Conservation (phyloP, 1,139 yeast genomes). For the Hyphopichia khmerensis region DNA sequence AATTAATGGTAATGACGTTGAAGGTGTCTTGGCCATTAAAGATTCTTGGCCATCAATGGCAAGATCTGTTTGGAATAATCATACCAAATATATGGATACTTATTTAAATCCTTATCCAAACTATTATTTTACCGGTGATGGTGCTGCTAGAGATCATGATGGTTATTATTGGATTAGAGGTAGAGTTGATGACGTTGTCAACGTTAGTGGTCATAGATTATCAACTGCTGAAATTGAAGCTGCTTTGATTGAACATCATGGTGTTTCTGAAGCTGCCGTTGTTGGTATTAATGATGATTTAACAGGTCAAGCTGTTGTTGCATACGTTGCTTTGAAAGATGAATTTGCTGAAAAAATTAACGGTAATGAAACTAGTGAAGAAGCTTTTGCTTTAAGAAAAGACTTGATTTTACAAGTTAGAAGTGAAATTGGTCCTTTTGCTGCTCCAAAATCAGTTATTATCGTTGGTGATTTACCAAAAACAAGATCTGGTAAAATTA, state of each 20-base stretch:
- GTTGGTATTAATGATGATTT: conserved; percentile 93
- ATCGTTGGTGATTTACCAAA: conserved; percentile 91
- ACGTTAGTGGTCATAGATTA: conserved; percentile 95
- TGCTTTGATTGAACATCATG: conserved; percentile 74
- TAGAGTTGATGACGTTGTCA: conserved; percentile 97
- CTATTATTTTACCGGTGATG: conserved; percentile 96
- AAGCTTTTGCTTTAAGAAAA: conserved; percentile 65
- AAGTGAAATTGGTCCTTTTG: conserved; percentile 95
- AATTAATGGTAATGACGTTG: conserved; percentile 84
- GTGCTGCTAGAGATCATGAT: conserved; percentile 96
- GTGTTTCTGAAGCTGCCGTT: conserved; percentile 91
- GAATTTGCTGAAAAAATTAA: conserved; percentile 39
- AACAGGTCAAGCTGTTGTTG: conserved; percentile 97
- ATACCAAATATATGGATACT: conserved; percentile 86
- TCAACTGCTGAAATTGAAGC: conserved; percentile 98
- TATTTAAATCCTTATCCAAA: conserved; percentile 96
- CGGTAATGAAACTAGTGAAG: conserved; percentile 49
- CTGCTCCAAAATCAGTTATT: conserved; percentile 91
- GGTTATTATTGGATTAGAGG: conserved; percentile 99
- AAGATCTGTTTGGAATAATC: conserved; percentile 91
- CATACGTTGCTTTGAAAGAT: conserved; percentile 84
- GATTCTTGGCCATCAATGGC: conserved; percentile 98
- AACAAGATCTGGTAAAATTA: conserved; percentile 97
- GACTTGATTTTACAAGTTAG: conserved; percentile 85
- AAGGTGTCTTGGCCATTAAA: conserved; percentile 91